A percentile compares a stretch with the other conserved stretches of the same genome.
Conservation (phyloP, 2,329 filamentous ascomycete genomes). For the Aureobasidium sp. region DNA sequence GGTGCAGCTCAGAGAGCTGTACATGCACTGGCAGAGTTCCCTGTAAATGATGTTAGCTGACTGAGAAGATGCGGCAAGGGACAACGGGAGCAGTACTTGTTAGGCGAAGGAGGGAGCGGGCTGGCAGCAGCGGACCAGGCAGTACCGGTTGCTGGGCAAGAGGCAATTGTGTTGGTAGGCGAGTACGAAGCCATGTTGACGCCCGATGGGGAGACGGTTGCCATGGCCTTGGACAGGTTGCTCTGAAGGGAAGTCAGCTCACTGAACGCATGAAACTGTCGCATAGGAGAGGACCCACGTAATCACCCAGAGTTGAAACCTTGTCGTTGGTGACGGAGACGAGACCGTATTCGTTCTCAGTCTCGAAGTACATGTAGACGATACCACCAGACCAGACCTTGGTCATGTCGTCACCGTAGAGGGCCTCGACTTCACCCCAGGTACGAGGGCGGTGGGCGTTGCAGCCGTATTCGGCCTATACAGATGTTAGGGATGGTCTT, state of each 20-base stretch:
- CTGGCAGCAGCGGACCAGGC: constrained; percentile 61
- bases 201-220: constrained; percentile 55
- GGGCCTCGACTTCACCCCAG: constrained; percentile 75
- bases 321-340: constrained; percentile 51
- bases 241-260: too few species aligned
- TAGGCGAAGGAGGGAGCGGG: constrained; percentile 71
- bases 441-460: constrained; percentile 63
- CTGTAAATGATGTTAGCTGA: neutral
- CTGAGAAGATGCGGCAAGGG: neutral
- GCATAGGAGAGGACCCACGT: too few species aligned
- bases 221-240: constrained; percentile 61
- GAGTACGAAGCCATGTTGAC: constrained; percentile 60
- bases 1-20: constrained; percentile 60
- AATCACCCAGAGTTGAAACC: constrained; percentile 62
- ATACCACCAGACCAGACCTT: constrained; percentile 89
- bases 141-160: constrained; percentile 58
- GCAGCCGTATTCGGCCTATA: constrained; percentile 78
- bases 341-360: constrained; percentile 80
- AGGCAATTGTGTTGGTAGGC: constrained; percentile 58
- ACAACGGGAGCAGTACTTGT: constrained; percentile 35
- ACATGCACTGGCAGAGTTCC: constrained; percentile 79
- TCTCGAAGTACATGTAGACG: constrained; percentile 97
- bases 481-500: neutral
- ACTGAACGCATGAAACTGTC: too few species aligned
- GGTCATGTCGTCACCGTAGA: constrained; percentile 76